phyloP scores from a whole-genome alignment of 2,329 filamentous ascomycete species.

The Aspergillus sojae region DNA sequence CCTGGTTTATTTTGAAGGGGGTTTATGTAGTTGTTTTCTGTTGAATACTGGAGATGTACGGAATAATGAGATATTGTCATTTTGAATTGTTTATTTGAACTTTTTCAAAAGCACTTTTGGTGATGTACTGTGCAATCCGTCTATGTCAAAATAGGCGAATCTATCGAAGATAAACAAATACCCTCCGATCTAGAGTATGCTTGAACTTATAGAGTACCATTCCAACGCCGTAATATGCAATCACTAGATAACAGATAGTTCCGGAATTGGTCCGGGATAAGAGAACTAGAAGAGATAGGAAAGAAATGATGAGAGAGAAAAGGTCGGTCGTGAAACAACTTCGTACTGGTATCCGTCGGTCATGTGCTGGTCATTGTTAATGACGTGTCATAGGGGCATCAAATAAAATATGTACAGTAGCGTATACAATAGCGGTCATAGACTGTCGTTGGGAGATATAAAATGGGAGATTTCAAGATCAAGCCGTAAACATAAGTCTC shows the following conservation, averaged over 20 bases:
- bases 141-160: neutral
- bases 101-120: neutral
- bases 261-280: neutral
- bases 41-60: neutral
- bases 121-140: neutral
- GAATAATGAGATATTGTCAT: neutral
- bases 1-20: neutral
- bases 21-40: neutral
- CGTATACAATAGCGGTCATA: constrained; percentile 18
- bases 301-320: neutral
- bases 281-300: neutral
- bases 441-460: constrained; percentile 4
- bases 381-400: neutral
- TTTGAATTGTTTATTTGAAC: neutral
- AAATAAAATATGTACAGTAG: constrained; percentile 27
- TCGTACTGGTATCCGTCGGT: neutral
- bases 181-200: neutral
- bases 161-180: neutral
- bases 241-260: neutral
- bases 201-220: constrained; percentile 1
- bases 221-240: constrained; percentile 17
- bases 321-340: neutral
- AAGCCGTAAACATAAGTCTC: constrained; percentile 39
- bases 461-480: constrained; percentile 8
- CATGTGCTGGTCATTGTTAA: neutral